These are phyloP conservation scores for Aspergillus fumigatiaffinis DNA, from an alignment of 2,329 filamentous ascomycete species.

Conservation along the genomic window DNA sequence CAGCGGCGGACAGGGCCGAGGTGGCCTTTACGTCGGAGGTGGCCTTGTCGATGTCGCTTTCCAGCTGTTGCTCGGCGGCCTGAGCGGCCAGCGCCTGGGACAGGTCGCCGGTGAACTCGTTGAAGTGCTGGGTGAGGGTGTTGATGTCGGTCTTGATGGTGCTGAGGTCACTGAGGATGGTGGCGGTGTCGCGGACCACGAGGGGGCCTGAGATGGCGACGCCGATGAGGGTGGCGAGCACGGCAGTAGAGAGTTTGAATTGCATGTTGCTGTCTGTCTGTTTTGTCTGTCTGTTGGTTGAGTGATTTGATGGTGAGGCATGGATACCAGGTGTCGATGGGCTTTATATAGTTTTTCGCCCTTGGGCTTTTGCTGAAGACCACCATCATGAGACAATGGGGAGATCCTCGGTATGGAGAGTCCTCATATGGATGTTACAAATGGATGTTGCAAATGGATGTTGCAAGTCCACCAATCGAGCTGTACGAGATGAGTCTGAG, in stretches of 20 bases:
- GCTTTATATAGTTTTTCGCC: background rate
- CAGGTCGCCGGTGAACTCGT: slow-evolving; percentile 4
- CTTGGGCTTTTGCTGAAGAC: background rate
- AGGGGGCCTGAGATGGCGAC: background rate
- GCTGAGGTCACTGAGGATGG: slow-evolving; percentile 7
- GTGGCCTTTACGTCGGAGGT: slow-evolving; percentile 4
- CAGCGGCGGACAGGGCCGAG: slow-evolving; percentile 1
- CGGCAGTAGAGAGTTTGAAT: background rate
- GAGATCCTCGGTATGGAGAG: background rate
- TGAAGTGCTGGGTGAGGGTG: slow-evolving; percentile 1
- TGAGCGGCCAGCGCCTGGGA: background rate
- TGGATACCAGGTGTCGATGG: background rate
- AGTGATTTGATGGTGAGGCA: background rate
- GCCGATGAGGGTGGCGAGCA: slow-evolving; percentile 1
- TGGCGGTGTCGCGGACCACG: slow-evolving; percentile 1
- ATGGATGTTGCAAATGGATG: background rate
- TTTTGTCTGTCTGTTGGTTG: too few species aligned
- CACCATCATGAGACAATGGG: background rate
- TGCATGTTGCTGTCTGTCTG: slow-evolving; percentile 1
- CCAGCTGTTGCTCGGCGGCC: slow-evolving; percentile 1
- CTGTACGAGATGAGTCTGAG: background rate
- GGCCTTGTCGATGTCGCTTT: slow-evolving; percentile 3
- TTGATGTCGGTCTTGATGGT: slow-evolving; percentile 4
- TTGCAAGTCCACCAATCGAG: background rate
- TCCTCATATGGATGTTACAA: background rate